Evolutionary conservation across 169 alveolate genomes (phyloP).

Genomic region (Plasmodium coatneyi): DNA sequence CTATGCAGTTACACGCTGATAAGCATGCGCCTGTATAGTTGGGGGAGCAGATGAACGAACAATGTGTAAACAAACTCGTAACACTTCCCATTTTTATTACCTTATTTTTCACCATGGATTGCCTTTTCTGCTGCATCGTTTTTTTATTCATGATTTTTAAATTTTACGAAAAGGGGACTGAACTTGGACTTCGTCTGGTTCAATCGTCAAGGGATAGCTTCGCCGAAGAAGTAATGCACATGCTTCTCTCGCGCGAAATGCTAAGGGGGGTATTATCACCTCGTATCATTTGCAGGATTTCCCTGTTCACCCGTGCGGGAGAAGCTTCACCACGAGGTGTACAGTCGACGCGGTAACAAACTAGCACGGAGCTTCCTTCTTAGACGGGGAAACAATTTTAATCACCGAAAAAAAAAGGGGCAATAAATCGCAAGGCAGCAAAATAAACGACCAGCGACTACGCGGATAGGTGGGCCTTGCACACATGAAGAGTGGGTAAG

Average conservation of each 20-base stretch:
- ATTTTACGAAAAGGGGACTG: neutral
- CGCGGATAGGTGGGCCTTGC: neutral
- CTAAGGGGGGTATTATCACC: neutral
- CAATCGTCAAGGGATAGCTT: neutral
- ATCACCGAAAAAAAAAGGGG: neutral
- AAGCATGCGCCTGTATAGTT: neutral
- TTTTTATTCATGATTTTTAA: constrained; percentile 30
- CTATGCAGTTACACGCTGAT: neutral
- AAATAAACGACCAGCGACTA: neutral
- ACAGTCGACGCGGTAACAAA: neutral
- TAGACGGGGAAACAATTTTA: neutral
- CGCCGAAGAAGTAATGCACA: neutral
- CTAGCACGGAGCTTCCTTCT: neutral
- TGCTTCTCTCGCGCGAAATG: neutral
- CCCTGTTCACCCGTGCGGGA: neutral
- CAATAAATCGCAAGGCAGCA: neutral
- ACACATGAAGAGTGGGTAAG: neutral
- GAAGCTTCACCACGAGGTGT: neutral
- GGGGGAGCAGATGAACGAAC: neutral
- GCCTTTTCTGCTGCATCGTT: constrained; percentile 71
- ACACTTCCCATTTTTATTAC: neutral
- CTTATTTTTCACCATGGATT: constrained; percentile 39
- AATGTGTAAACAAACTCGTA: neutral
- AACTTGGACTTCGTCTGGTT: neutral
- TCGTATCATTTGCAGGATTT: neutral